phyloP scores from a whole-genome alignment of 148 eudicot species.

The Linanthus parryae region DNA sequence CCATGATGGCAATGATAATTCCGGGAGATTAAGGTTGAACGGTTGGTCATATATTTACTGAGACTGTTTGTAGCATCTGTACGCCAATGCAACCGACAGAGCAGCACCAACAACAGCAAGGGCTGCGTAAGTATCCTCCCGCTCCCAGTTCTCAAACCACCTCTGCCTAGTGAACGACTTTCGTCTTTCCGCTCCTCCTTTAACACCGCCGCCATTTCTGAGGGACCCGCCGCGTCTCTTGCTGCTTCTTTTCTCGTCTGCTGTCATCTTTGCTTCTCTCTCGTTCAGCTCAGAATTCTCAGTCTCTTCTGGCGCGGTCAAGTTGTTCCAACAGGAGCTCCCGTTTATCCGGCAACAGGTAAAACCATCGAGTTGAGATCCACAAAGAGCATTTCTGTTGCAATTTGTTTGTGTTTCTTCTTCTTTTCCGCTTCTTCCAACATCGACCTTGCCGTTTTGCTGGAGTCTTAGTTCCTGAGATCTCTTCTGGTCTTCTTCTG shows the following conservation, averaged over 20 bases:
- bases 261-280: conserved; percentile 16
- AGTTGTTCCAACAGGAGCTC: conserved; percentile 50
- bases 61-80: conserved; percentile 54
- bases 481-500: conserved; percentile 82
- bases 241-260: conserved; percentile 36
- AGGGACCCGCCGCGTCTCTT: conserved; percentile 33
- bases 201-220: conserved; percentile 29
- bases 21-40: too few species aligned
- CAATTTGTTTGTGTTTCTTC: conserved; percentile 15
- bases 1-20: too few species aligned
- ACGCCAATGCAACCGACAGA: conserved; percentile 64
- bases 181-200: conserved; percentile 34
- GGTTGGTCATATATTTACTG: conserved; percentile 17
- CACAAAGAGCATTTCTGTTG: conserved; percentile 13
- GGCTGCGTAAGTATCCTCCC: conserved; percentile 85
- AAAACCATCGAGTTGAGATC: conserved; percentile 26
- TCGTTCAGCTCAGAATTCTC: conserved; percentile 14
- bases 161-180: conserved; percentile 73
- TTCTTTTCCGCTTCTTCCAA: conserved; percentile 21
- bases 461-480: conserved; percentile 62
- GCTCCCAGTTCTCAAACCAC: conserved; percentile 89
- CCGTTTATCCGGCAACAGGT: conserved; percentile 56
- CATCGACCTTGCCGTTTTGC: conserved; percentile 22
- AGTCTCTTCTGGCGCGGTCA: conserved; percentile 17
- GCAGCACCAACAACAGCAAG: conserved; percentile 77